Conservation (phyloP, 768 basidiomycete species). For the Tephrocybe sp. region DNA sequence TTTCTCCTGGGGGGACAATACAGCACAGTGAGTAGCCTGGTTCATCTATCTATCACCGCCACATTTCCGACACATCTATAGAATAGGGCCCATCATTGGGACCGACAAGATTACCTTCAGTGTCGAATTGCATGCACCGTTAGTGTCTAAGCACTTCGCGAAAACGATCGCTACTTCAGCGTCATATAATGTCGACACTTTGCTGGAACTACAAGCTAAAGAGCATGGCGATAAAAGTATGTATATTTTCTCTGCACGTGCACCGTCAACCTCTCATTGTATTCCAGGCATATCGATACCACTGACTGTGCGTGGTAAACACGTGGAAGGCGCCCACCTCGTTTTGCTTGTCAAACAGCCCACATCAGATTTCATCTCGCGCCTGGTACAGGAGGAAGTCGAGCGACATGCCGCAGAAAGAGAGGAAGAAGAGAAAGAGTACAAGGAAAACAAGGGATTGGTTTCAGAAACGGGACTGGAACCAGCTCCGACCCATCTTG, state of each 20-base stretch:
- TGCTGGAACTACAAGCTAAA: slow-evolving; percentile 15
- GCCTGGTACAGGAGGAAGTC: slow-evolving; percentile 1
- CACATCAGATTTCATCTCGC: slow-evolving; percentile 6
- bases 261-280: background rate
- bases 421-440: background rate
- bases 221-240: slow-evolving; percentile 7
- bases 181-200: slow-evolving; percentile 9
- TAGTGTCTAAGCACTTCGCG: slow-evolving; percentile 1
- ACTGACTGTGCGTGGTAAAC: background rate
- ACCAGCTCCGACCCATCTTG: no score
- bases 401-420: background rate
- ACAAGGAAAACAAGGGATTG: background rate
- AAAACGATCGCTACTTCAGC: slow-evolving; percentile 13
- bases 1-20: slow-evolving; percentile 14
- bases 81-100: slow-evolving; percentile 14
- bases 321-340: background rate
- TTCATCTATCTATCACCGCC: background rate
- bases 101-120: slow-evolving; percentile 15
- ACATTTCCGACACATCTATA: background rate
- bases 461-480: background rate
- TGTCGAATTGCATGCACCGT: slow-evolving; percentile 5
- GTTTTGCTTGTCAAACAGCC: slow-evolving; percentile 7
- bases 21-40: slow-evolving; percentile 12
- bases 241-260: background rate
- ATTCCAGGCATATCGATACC: slow-evolving; percentile 5